Evolutionary conservation across 331 rosid species (phyloP).

Genomic region (Saraca asoca): DNA sequence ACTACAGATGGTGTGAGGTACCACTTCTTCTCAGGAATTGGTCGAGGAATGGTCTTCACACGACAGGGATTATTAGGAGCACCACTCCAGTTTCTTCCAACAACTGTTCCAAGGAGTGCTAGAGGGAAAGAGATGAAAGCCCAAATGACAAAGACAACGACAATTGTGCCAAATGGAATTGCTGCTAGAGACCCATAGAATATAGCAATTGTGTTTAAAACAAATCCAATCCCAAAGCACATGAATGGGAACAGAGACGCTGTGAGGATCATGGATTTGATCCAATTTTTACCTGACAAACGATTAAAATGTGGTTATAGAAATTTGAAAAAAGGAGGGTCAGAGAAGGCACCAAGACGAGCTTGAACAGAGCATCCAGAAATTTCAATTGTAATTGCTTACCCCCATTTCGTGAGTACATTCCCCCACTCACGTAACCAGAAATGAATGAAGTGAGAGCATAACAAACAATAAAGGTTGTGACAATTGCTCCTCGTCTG

Average conservation of each 20-base stretch:
- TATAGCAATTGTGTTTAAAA: conserved; percentile 89
- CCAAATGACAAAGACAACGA: conserved; percentile 98
- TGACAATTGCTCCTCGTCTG: conserved; percentile 99
- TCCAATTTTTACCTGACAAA: conserved; percentile 89
- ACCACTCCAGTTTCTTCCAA: conserved; percentile 99
- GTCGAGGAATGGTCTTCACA: conserved; percentile 98
- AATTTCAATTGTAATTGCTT: conserved; percentile 36
- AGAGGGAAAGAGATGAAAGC: conserved; percentile 96
- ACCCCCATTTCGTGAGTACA: conserved; percentile 99
- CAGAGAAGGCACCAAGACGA: conserved; percentile 26
- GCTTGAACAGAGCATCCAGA: conserved; percentile 16
- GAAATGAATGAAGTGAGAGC: conserved; percentile 98
- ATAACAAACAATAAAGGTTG: conserved; percentile 94
- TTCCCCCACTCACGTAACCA: conserved; percentile 98
- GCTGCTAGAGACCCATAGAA: conserved; percentile 99
- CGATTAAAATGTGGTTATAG: conserved; percentile 19
- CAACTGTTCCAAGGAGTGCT: conserved; percentile 99
- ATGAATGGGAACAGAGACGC: conserved; percentile 92
- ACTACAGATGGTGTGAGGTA: conserved; percentile 95
- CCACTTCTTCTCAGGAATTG: conserved; percentile 99
- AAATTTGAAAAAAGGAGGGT: conserved; percentile 6
- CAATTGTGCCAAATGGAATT: conserved; percentile 98
- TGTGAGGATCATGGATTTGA: conserved; percentile 97
- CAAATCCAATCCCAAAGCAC: conserved; percentile 97
- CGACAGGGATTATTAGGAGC: conserved; percentile 99